A percentile compares a stretch with the other conserved stretches of the same genome.
Conservation (phyloP, 1,284 basidiomycete species). For the Calocybe gambosa region DNA sequence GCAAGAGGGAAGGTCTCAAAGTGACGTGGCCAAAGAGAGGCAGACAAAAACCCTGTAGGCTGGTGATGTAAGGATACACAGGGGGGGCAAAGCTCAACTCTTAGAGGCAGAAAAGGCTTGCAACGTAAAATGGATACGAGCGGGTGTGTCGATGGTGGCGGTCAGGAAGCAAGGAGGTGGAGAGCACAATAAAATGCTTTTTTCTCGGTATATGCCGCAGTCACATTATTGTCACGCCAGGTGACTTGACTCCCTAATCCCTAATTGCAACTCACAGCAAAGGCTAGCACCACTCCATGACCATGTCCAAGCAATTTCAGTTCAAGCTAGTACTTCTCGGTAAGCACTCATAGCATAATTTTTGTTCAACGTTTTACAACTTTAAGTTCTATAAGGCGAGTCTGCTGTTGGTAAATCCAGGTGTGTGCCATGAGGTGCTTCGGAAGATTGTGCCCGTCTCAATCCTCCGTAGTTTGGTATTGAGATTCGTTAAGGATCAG, state of each 20-base stretch:
- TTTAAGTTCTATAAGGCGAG: conserved; percentile 57
- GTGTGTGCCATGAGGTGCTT: conserved; percentile 32
- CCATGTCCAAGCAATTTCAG: conserved; percentile 79
- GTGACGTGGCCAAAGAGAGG: conserved; percentile 22
- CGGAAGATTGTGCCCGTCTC: conserved; percentile 14
- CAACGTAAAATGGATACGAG: conserved; percentile 14
- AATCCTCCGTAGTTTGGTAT: conserved; percentile 62
- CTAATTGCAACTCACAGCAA: neutral
- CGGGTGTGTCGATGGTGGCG: conserved; percentile 23
- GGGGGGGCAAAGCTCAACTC: conserved; percentile 15
- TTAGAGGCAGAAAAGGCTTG: conserved; percentile 9
- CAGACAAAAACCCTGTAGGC: conserved; percentile 7
- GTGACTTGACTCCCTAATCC: neutral
- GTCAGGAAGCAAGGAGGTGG: conserved; percentile 19
- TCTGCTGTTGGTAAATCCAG: conserved; percentile 97
- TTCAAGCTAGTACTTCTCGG: conserved; percentile 92
- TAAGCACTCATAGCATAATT: conserved; percentile 27
- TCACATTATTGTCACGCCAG: conserved; percentile 9
- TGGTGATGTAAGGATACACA: conserved; percentile 11
- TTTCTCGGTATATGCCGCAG: conserved; percentile 18
- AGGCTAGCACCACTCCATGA: conserved; percentile 14
- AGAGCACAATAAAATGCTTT: conserved; percentile 15
- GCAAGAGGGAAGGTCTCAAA: conserved; percentile 17
- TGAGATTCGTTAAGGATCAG: conserved; percentile 95
- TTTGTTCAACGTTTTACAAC: conserved; percentile 4